Evolutionary conservation across 306 rosid species (phyloP).

Genomic region (Dicorynia guianensis): DNA sequence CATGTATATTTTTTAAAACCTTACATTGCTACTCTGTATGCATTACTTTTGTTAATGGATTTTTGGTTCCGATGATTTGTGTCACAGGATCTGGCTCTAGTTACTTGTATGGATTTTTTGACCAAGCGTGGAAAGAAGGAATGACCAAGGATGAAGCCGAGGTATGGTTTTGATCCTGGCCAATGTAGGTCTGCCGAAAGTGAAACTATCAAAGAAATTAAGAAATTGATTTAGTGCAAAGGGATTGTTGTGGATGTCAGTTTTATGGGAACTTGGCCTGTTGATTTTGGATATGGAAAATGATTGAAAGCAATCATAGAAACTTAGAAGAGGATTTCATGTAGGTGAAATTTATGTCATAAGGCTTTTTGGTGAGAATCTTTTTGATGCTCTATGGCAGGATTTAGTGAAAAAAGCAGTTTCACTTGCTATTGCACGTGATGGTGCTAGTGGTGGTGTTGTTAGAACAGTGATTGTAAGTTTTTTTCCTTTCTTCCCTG

Average conservation of each 20-base stretch:
- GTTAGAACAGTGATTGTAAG: constrained; percentile 94
- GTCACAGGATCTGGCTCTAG: constrained; percentile 95
- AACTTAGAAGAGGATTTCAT: neutral
- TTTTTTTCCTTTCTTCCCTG: neutral
- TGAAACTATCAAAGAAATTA: constrained; percentile 7
- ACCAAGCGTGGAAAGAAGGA: constrained; percentile 98
- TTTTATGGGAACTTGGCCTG: constrained; percentile 18
- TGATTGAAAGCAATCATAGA: neutral
- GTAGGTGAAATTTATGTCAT: constrained; percentile 6
- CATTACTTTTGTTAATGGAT: constrained; percentile 13
- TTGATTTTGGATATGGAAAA: constrained; percentile 13
- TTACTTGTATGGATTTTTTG: constrained; percentile 93
- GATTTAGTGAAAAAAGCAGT: constrained; percentile 91
- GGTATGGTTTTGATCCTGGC: constrained; percentile 57
- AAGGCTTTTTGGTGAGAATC: constrained; percentile 21
- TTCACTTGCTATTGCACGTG: constrained; percentile 96
- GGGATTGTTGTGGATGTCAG: constrained; percentile 10
- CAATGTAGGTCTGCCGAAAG: neutral
- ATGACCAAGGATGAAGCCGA: constrained; percentile 98
- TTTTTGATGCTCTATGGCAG: constrained; percentile 49
- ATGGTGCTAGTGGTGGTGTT: constrained; percentile 99
- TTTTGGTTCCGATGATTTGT: constrained; percentile 33
- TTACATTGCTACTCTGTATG: constrained; percentile 8
- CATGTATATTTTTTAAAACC: neutral
- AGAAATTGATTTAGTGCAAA: constrained; percentile 8